Evolutionary conservation across 179 eudicot species (phyloP).

Genomic region (Sideroxylon spinosum): DNA sequence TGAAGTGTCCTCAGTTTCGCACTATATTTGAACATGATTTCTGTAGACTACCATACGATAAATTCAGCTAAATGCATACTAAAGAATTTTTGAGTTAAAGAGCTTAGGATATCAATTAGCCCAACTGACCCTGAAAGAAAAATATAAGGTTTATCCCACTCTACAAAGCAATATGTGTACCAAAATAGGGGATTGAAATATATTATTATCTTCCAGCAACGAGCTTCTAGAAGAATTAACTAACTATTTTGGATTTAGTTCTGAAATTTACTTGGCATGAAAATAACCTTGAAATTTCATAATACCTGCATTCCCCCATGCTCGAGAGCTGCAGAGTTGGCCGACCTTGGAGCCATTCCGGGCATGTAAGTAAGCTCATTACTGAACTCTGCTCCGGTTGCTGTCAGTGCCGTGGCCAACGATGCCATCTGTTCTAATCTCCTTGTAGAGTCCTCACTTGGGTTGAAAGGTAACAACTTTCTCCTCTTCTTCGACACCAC

Average conservation of each 20-base stretch:
- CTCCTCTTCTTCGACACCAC: conserved; percentile 65
- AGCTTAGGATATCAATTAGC: not conserved
- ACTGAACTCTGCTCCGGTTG: conserved; percentile 68
- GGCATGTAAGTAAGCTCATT: conserved; percentile 74
- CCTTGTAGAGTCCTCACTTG: conserved; percentile 57
- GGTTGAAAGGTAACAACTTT: conserved; percentile 71
- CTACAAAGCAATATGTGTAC: not conserved
- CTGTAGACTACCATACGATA: not conserved
- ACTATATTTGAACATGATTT: not conserved
- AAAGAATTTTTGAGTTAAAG: not conserved
- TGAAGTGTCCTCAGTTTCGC: not conserved
- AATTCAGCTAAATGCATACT: not conserved
- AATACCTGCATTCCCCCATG: conserved; percentile 89
- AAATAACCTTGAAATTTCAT: not conserved
- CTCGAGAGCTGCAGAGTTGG: conserved; percentile 63
- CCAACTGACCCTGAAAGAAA: not conserved
- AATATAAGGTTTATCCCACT: not conserved
- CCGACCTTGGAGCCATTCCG: conserved; percentile 88
- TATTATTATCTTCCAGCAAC: not conserved
- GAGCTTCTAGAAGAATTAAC: not conserved
- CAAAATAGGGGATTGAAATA: not conserved
- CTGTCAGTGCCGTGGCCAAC: conserved; percentile 76
- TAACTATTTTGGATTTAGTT: not conserved
- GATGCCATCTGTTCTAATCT: conserved; percentile 91
- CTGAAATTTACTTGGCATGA: not conserved